These are phyloP conservation scores for Strobilomyces echinocephalus DNA, from an alignment of 768 basidiomycete genomes.

Conservation along the genomic window DNA sequence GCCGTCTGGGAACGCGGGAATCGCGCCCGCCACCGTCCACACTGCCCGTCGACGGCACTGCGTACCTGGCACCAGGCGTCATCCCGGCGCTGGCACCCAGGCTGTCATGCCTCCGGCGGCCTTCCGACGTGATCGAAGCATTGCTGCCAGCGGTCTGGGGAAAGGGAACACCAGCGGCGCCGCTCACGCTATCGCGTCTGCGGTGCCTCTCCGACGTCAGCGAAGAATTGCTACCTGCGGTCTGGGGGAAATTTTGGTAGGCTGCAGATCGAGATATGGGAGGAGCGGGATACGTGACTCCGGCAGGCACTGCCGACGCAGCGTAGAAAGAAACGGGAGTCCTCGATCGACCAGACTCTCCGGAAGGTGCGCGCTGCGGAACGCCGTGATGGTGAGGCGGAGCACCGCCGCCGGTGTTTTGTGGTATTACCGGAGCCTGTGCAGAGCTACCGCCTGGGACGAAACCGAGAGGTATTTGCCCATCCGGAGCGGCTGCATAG, in stretches of 20 bases:
- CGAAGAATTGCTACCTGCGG: constrained; percentile 14
- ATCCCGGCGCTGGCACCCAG: constrained; percentile 22
- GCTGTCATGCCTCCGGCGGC: constrained; percentile 24
- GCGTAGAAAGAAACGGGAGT: constrained; percentile 24
- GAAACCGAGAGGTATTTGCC: constrained; percentile 15
- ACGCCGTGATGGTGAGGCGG: constrained; percentile 10
- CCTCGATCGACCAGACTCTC: constrained; percentile 18
- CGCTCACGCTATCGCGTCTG: constrained; percentile 21
- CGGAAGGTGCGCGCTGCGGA: constrained; percentile 15
- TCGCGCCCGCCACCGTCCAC: constrained; percentile 9
- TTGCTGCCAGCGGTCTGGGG: constrained; percentile 7
- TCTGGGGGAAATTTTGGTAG: constrained; percentile 2
- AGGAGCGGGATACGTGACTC: constrained; percentile 25
- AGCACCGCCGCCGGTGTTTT: constrained; percentile 4
- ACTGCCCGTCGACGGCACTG: constrained; percentile 12
- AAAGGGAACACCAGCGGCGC: constrained; percentile 17
- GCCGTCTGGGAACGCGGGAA: constrained; percentile 13
- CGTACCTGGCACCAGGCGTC: constrained; percentile 16
- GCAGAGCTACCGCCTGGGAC: not conserved
- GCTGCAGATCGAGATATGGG: constrained; percentile 25
- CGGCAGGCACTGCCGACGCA: constrained; percentile 22
- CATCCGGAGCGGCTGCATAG: constrained; percentile 8
- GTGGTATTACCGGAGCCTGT: constrained; percentile 24
- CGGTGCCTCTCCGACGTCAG: constrained; percentile 25
- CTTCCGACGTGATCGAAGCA: constrained; percentile 21